Conservation (phyloP, 2,329 filamentous ascomycete genomes). For the Microcyclospora tardicrescens region DNA sequence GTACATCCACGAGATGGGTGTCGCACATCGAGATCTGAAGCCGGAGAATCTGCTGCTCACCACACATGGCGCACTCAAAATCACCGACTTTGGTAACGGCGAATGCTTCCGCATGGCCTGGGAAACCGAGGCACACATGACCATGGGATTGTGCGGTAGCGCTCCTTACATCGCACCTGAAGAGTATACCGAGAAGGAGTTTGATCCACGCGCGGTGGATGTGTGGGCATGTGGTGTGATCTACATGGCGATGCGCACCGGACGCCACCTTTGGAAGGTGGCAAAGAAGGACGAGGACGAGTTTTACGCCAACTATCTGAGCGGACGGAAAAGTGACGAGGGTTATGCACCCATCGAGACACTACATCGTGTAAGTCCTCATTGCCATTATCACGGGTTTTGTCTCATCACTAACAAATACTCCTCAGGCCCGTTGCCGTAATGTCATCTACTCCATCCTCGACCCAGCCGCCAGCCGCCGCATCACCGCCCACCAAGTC, state of each 20-base stretch:
- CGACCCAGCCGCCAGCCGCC: conserved; percentile 81
- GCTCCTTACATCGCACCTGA: conserved; percentile 96
- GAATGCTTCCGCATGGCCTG: conserved; percentile 99
- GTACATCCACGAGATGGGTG: conserved; percentile 99
- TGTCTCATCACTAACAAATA: conserved; percentile 8
- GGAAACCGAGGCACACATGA: conserved; percentile 98
- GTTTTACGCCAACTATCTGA: conserved; percentile 88
- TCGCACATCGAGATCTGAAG: conserved; percentile 91
- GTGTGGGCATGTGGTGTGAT: conserved; percentile 98
- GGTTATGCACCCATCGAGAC: conserved; percentile 95
- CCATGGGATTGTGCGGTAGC: conserved; percentile 87
- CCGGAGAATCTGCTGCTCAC: conserved; percentile 93
- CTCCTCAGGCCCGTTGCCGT: conserved; percentile 70
- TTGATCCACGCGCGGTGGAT: conserved; percentile 93
- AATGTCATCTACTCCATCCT: conserved; percentile 99
- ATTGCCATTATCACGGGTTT: not conserved
- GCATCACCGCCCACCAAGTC: conserved; percentile 91
- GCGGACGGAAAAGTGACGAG: conserved; percentile 84
- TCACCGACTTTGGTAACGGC: conserved; percentile 96
- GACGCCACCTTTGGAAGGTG: conserved; percentile 90
- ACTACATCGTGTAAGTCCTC: conserved; percentile 66
- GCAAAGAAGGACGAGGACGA: conserved; percentile 95
- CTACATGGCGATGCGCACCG: conserved; percentile 99
- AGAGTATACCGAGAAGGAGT: conserved; percentile 89
- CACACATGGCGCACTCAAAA: conserved; percentile 84